Evolutionary conservation across 2,329 filamentous ascomycete species (phyloP), one percentile per base, ranked within the genome.

Genomic region (Verticillium nonalfalfae): DNA sequence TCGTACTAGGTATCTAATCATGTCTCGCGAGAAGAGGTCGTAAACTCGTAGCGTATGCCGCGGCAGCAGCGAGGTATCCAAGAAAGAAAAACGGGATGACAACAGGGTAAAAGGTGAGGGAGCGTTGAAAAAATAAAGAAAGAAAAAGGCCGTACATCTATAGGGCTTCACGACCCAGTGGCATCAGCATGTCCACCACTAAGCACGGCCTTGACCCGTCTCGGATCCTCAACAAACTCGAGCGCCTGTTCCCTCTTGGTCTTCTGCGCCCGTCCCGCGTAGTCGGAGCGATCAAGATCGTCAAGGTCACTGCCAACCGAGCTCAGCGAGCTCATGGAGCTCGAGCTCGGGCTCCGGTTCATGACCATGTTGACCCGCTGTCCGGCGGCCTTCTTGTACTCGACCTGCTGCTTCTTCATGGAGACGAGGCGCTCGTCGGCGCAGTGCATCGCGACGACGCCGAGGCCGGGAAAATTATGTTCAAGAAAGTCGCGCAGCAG

Each of bases 401-500:
- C 84, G 33, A 85, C 79, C 76, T 97, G 93, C 63, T 87, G 83
- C 52, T 87, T 77, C 79, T 97, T 97, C 79, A 96, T 83, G 63
- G 85, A 80, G 54, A 81, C 76, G 75, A 96, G 88, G 66, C 85
- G 80, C 63, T 93, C 83, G 10, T 91, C 90, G 61, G 92, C 91
- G 76, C 91, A 96, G 70, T 93, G 89, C 67, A 94, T 84, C 0
- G 86, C 86, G 0, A 87, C 79, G 56, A 97, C 79, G 59, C 89
- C 86, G 1, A 98, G 77, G 0, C 91, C 92, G 0, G 91, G 90
- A 38, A 97, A 86, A 66, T 94, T 92, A 31, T 73, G 74, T 36
- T 87, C 77, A 2, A 98, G 75, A 70, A 92, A 96, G 11, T 79
- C 70, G 59, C 88, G 86, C 1, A 98, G 79, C 0, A 87, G 72